Conservation (phyloP, 495 filamentous ascomycete species). For the Gamarada debralockiae region DNA sequence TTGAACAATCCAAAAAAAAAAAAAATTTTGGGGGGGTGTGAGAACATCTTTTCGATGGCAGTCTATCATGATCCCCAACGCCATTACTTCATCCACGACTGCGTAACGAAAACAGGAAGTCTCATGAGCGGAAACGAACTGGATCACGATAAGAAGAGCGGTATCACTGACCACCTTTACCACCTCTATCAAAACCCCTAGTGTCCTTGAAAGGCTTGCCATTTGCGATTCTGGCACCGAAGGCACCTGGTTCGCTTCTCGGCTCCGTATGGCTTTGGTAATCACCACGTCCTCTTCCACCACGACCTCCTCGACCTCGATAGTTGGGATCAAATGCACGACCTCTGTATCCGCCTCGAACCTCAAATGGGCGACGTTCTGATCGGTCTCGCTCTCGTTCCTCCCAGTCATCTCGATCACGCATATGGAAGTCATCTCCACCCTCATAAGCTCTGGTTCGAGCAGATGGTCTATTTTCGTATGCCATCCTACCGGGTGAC, state of each 20-base stretch:
- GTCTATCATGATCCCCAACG: not conserved
- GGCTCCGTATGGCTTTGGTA: not conserved
- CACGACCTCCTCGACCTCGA: conserved; percentile 14
- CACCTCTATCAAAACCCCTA: conserved; percentile 15
- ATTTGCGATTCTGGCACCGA: conserved; percentile 9
- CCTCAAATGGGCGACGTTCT: conserved; percentile 12
- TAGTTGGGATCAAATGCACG: conserved; percentile 18
- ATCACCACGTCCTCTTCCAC: conserved; percentile 12
- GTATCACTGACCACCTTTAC: conserved; percentile 27
- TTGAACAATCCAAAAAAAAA: no score
- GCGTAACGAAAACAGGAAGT: not conserved
- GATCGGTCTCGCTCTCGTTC: conserved; percentile 16
- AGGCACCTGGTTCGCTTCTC: conserved; percentile 3
- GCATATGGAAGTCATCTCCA: not conserved
- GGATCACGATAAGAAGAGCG: not conserved
- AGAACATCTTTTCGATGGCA: not conserved
- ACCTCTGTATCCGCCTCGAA: conserved; percentile 14
- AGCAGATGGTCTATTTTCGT: conserved; percentile 14
- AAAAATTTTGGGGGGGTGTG: no score
- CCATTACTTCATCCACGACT: not conserved
- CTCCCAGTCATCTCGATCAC: conserved; percentile 18
- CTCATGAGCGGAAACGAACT: not conserved
- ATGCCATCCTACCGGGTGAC: conserved; percentile 11
- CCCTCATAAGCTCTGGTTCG: conserved; percentile 6
- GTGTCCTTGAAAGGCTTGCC: conserved; percentile 16